Evolutionary conservation across 768 basidiomycete genomes (phyloP).

Genomic region (Leccinellum albellum): DNA sequence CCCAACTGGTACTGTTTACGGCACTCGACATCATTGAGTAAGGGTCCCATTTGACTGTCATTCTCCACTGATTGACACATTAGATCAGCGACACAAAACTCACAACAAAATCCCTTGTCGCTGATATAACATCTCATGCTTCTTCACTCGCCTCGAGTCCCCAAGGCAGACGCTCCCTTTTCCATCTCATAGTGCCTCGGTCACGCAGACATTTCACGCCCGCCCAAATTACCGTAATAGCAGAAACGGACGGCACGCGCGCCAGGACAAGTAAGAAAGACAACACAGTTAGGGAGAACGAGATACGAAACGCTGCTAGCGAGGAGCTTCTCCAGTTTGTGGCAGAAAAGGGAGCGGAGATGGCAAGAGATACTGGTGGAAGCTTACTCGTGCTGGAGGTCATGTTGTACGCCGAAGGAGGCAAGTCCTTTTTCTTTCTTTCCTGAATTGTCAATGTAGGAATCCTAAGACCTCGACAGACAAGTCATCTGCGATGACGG

Average conservation of each 20-base stretch:
- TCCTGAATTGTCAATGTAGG: not conserved
- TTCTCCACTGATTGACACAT: not conserved
- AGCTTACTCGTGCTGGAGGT: slow-evolving; percentile 76
- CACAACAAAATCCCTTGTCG: slow-evolving; percentile 71
- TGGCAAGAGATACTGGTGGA: slow-evolving; percentile 74
- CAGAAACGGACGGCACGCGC: slow-evolving; percentile 67
- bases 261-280: slow-evolving; percentile 85
- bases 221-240: slow-evolving; percentile 64
- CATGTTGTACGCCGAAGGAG: slow-evolving; percentile 82
- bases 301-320: slow-evolving; percentile 73
- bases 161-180: slow-evolving; percentile 77
- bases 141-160: slow-evolving; percentile 54
- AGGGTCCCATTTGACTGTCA: slow-evolving; percentile 18
- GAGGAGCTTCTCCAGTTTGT: slow-evolving; percentile 71
- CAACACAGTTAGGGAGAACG: slow-evolving; percentile 53
- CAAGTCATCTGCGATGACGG: slow-evolving; percentile 57
- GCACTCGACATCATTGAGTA: slow-evolving; percentile 89
- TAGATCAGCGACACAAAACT: slow-evolving; percentile 81
- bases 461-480: slow-evolving; percentile 42
- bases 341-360: slow-evolving; percentile 52
- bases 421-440: slow-evolving; percentile 35
- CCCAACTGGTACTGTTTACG: slow-evolving; percentile 85
- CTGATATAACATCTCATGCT: slow-evolving; percentile 60
- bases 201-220: slow-evolving; percentile 87
- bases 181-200: slow-evolving; percentile 82